phyloP scores from a whole-genome alignment of 2,329 filamentous ascomycete species.

The Leptographium flavum region DNA sequence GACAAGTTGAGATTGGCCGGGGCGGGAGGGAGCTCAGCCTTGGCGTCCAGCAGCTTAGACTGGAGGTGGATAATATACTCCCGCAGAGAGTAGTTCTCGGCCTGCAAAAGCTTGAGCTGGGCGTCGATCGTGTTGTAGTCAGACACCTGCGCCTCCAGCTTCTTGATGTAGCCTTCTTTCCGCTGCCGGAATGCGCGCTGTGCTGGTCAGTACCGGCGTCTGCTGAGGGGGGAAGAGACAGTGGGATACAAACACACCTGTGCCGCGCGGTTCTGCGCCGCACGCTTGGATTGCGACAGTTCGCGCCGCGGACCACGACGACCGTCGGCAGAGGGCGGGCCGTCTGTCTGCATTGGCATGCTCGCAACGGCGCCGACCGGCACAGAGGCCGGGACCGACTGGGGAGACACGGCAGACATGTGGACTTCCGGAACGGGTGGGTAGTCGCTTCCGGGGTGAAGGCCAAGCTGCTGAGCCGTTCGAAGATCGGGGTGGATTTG shows the following conservation, averaged over 20 bases:
- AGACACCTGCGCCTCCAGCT: constrained; percentile 85
- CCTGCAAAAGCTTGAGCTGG: constrained; percentile 64
- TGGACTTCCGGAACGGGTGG: background rate
- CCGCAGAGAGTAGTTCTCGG: constrained; percentile 78
- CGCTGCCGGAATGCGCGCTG: constrained; percentile 93
- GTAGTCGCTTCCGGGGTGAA: background rate
- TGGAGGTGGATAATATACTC: constrained; percentile 91
- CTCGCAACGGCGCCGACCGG: constrained; percentile 17
- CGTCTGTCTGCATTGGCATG: constrained; percentile 8
- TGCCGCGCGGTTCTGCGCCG: constrained; percentile 89
- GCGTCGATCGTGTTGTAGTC: constrained; percentile 64
- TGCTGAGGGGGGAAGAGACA: constrained; percentile 15
- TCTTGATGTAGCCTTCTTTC: constrained; percentile 97
- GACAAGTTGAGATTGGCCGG: constrained; percentile 63
- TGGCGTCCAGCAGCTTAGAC: constrained; percentile 66
- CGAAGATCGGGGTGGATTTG: constrained; percentile 9
- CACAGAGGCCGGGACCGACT: constrained; percentile 13
- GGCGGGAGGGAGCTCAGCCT: constrained; percentile 72
- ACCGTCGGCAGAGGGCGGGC: constrained; percentile 29
- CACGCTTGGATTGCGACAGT: constrained; percentile 87
- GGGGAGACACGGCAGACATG: constrained; percentile 8
- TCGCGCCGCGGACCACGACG: constrained; percentile 79
- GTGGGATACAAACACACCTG: constrained; percentile 49
- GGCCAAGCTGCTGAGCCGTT: background rate
- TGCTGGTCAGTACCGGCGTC: constrained; percentile 9